phyloP scores from a whole-genome alignment of 1,139 yeast species.

The Pichia sp. region DNA sequence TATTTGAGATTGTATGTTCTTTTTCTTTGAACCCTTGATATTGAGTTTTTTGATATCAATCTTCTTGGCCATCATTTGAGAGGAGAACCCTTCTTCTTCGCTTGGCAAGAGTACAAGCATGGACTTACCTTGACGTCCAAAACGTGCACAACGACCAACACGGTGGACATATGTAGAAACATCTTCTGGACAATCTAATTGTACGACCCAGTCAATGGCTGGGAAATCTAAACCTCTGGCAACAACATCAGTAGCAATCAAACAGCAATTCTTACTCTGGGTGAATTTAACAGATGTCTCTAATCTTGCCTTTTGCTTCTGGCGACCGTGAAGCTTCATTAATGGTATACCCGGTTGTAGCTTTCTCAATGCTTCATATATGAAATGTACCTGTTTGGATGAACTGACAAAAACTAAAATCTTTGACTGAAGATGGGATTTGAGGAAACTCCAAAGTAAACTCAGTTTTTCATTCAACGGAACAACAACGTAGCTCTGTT shows the following conservation, averaged over 20 bases:
- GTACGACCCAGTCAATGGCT: conserved; percentile 95
- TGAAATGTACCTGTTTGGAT: conserved; percentile 91
- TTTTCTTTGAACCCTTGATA: conserved; percentile 72
- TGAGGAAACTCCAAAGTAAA: conserved; percentile 82
- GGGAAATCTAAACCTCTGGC: conserved; percentile 98
- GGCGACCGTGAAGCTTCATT: conserved; percentile 90
- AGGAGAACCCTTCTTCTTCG: conserved; percentile 76
- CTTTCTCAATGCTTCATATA: conserved; percentile 85
- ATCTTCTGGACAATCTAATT: conserved; percentile 95
- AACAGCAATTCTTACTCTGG: conserved; percentile 79
- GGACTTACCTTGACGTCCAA: conserved; percentile 85
- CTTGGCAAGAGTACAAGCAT: conserved; percentile 76
- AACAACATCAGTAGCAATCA: conserved; percentile 94
- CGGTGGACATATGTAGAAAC: conserved; percentile 92
- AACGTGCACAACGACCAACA: conserved; percentile 95
- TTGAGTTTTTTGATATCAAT: conserved; percentile 71
- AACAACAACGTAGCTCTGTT: conserved; percentile 73
- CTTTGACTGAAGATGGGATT: conserved; percentile 81
- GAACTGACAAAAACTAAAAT: conserved; percentile 87
- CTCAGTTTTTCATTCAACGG: conserved; percentile 80
- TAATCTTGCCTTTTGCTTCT: conserved; percentile 87
- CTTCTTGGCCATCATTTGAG: conserved; percentile 55
- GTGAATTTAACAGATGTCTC: conserved; percentile 86
- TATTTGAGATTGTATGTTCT: conserved; percentile 74
- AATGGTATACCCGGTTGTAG: conserved; percentile 95